Percentiles rank a stretch among this genome's conserved stretches.
These are phyloP conservation scores for Corylus avellana DNA, from an alignment of 306 rosid species.

Conservation along the genomic window DNA sequence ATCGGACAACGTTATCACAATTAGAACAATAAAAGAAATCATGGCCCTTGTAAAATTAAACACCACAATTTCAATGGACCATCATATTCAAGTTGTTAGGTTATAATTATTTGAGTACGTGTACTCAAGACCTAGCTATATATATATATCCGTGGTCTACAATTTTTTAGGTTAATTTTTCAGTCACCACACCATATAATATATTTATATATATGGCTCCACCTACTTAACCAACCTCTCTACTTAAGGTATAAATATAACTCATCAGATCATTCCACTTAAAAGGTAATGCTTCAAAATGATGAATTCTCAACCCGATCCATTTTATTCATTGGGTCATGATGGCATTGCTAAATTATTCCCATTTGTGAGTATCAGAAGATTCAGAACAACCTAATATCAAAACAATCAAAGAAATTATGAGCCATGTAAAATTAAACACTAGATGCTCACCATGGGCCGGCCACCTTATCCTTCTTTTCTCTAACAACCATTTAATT, in stretches of 20 bases:
- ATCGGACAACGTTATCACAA: no score
- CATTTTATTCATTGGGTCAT: constrained; percentile 14
- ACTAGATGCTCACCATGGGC: no score
- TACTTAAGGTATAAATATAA: background rate
- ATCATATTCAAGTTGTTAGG: background rate
- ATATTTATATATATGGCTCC: no score
- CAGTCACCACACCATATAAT: background rate
- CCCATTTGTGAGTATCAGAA: background rate
- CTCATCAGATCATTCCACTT: background rate
- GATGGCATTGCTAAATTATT: background rate
- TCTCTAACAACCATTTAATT: constrained; percentile 7
- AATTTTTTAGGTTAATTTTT: background rate
- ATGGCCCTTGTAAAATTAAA: no score
- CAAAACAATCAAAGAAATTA: background rate
- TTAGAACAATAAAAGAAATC: no score
- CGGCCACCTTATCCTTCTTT: background rate
- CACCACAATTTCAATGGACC: background rate
- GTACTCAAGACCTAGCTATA: no score
- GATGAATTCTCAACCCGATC: background rate
- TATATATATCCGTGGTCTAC: background rate
- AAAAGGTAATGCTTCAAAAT: background rate
- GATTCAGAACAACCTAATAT: background rate
- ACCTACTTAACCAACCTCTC: background rate
- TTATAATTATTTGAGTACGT: no score
- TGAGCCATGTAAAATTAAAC: background rate